Evolutionary conservation across 2,329 filamentous ascomycete genomes (phyloP).

Genomic region (Penicillium freii): DNA sequence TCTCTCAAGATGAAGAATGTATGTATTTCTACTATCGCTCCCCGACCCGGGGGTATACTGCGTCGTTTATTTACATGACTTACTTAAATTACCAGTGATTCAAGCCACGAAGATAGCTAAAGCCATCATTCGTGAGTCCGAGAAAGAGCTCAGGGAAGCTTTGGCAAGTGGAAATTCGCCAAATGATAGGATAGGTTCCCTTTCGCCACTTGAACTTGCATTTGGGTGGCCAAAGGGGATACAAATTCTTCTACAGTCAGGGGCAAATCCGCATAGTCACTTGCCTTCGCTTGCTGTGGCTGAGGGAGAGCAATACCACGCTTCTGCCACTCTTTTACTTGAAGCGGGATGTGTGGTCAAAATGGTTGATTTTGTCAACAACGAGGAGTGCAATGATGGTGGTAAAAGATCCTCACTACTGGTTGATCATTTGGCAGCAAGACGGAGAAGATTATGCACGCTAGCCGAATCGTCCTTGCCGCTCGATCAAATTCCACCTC

Average conservation of each 20-base stretch:
- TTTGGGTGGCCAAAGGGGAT: slow-evolving; percentile 7
- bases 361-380: background rate
- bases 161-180: background rate
- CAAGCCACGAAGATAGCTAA: background rate
- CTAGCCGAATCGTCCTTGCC: background rate
- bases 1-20: background rate
- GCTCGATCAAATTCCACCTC: background rate
- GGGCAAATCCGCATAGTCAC: background rate
- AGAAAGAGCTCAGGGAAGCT: background rate
- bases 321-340: background rate
- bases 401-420: background rate
- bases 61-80: too few relatives aligned
- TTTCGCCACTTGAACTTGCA: slow-evolving; percentile 1
- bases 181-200: background rate
- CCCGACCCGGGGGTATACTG: too few relatives aligned
- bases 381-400: background rate
- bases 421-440: background rate
- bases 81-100: background rate
- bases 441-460: background rate
- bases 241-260: slow-evolving; percentile 2
- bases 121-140: slow-evolving; percentile 2
- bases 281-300: background rate
- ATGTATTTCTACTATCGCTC: background rate
- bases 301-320: background rate
- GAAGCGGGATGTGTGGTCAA: background rate